Conservation (phyloP, 2,329 filamentous ascomycete species). For the Trichoderma afroharzianum region DNA sequence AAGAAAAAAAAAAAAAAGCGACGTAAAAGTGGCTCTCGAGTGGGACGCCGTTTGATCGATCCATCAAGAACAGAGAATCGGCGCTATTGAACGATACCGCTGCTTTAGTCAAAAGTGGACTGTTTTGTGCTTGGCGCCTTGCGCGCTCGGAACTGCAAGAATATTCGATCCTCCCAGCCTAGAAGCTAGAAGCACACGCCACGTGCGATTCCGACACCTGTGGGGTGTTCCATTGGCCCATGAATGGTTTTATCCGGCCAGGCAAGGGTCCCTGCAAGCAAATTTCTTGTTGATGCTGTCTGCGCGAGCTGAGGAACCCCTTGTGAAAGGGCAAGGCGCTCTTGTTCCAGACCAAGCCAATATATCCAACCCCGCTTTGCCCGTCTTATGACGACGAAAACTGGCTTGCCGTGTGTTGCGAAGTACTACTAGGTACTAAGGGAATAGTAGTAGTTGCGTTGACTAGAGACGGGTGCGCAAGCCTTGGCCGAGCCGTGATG, state of each 20-base stretch:
- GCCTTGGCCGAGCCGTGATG: not conserved
- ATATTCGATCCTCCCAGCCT: constrained; percentile 13
- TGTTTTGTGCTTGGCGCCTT: not conserved
- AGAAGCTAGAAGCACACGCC: constrained; percentile 13
- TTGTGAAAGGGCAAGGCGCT: not conserved
- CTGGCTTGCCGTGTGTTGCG: not conserved
- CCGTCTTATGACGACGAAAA: not conserved
- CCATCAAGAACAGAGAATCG: constrained; percentile 6
- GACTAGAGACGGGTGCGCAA: not conserved
- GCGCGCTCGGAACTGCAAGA: constrained; percentile 6
- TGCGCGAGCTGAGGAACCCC: not conserved
- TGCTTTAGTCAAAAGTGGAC: constrained; percentile 8
- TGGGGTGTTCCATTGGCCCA: constrained; percentile 7
- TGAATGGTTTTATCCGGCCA: constrained; percentile 3
- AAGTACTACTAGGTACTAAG: too few relatives aligned
- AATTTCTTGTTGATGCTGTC: not conserved
- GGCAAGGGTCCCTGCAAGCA: not conserved
- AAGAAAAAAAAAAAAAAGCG: constrained; percentile 3
- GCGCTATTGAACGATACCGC: constrained; percentile 14
- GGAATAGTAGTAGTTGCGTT: not conserved
- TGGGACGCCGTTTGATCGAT: constrained; percentile 13
- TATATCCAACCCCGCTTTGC: not conserved
- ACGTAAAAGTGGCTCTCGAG: constrained; percentile 13
- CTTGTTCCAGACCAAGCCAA: constrained; percentile 2
- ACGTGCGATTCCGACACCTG: constrained; percentile 15